Evolutionary conservation across 768 basidiomycete genomes (phyloP), one percentile per base, ranked within the genome.

Genomic region (Kwoniella bestiolae): DNA sequence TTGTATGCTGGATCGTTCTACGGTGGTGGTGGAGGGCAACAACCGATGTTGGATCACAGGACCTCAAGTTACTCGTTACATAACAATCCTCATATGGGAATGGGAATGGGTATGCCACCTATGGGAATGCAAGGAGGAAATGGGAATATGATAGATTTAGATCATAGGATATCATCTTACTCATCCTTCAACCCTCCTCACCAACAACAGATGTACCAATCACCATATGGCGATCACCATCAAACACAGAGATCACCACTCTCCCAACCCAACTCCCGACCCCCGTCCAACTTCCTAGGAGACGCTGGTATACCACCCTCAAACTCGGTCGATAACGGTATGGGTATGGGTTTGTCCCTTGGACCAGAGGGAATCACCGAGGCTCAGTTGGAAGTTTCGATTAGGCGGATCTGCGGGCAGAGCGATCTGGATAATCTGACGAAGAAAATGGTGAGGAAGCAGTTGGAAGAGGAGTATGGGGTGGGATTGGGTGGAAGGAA

Each of bases 371-470:
- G 72, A 3, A 68, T 80, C 31, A 67, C 74, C 12, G 79, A 81
- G 23, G 66, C 57, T 5, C 73, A 79, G 41, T 67, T 82, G 11
- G 77, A 78, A 61, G 6, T 16, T 23, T 67, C 88, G 1, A 89
- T 94, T 3, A 86, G 90, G 67, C 85, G 87, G 18, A 85, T 96
- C 44, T 83, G 97, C 58, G 86, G 85, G 18, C 82, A 84, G 14
- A 92, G 92, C 0, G 92, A 98, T 82, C 84, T 99, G 56, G 92
- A 93, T 76, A 87, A 87, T 11, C 85, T 96, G 63, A 97, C 95
- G 56, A 98, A 98, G 84, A 88, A 94, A 71, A 91, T 89, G 71
- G 89, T 99, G 56, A 86, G 95, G 41, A 85, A 88, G 61, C 87
- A 88, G 75, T 83, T 99, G 35, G 94, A 97, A 81, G 87, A 87